Conservation (phyloP, 768 basidiomycete species). For the Panellus pusillus region DNA sequence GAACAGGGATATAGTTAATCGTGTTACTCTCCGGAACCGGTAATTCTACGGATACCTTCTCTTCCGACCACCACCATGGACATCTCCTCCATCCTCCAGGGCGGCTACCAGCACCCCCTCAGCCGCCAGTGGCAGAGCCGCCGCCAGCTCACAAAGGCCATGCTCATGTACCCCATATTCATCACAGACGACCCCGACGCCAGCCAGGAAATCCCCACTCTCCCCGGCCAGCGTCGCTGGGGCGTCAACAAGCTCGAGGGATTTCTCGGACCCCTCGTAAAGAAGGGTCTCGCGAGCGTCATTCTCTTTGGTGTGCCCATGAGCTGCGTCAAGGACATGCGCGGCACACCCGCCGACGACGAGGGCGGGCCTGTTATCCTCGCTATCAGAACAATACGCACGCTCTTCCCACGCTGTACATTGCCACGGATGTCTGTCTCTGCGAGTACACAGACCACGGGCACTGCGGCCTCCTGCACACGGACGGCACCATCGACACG, state of each 20-base stretch:
- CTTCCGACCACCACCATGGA: constrained; percentile 35
- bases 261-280: constrained; percentile 84
- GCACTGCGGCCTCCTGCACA: constrained; percentile 83
- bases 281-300: constrained; percentile 87
- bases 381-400: constrained; percentile 77
- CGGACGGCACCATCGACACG: constrained; percentile 77
- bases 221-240: constrained; percentile 92
- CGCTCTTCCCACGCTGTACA: constrained; percentile 83
- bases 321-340: constrained; percentile 76
- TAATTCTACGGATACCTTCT: too few relatives aligned
- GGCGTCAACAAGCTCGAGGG: constrained; percentile 89
- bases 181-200: constrained; percentile 94
- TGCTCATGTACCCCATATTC: constrained; percentile 99
- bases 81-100: constrained; percentile 75
- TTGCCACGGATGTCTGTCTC: constrained; percentile 96
- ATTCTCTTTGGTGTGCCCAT: constrained; percentile 94
- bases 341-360: constrained; percentile 90
- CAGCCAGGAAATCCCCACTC: constrained; percentile 67
- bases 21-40: too few relatives aligned
- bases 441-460: constrained; percentile 99
- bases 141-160: constrained; percentile 78
- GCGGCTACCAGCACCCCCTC: constrained; percentile 91
- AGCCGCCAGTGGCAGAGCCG: constrained; percentile 86
- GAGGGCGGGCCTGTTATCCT: constrained; percentile 88
- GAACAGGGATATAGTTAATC: too few relatives aligned